Evolutionary conservation across 805 yeast genomes (phyloP), one percentile per base, ranked within the genome.

Genomic region (Hermanozyma aechmeae): DNA sequence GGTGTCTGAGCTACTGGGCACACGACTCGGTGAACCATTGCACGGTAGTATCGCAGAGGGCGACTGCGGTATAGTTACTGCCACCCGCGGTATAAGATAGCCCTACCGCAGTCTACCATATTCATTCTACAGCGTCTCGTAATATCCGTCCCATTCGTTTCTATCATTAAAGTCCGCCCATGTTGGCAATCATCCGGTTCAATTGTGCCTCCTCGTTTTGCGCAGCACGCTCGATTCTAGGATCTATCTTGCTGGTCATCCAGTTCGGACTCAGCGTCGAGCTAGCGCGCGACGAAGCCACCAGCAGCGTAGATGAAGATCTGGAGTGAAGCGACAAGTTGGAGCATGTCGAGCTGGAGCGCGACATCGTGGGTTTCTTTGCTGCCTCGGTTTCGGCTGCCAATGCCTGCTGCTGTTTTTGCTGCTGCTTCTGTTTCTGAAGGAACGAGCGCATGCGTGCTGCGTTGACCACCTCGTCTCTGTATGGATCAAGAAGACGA

Each of bases 401-500:
- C 20, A 10, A 17, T 10, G 20, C 9, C 20, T 7, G 20, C 20
- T n/a, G n/a, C n/a, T n/a, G n/a, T n/a, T n/a, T n/a, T n/a, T n/a
- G n/a, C n/a, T n/a, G n/a, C 23, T 36, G 38, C 30, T 38, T 42
- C 35, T 55, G 57, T 24, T 45, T 48, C 26, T 42, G 40, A 30
- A 56, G 39, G 42, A 38, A 55, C 30, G 40, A 44, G 30, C 50
- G 51, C 56, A 60, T 45, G 51, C 53, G 56, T 36, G 48, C 43
- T 11, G 55, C 33, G 34, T 46, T 48, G 41, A 57, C 38, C 40
- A 63, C 42, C 31, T 55, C 60, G 27, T 48, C 51, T 42, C 59
- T 68, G 51, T 73, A 70, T 20, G 78, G 78, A 17, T 61, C 65
- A 38, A 73, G 56, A 60, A 71, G 69, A 34, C 58, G 51, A 33